These are phyloP conservation scores for Malania oleifera DNA, from an alignment of 164 flowering plant genomes.

Conservation along the genomic window DNA sequence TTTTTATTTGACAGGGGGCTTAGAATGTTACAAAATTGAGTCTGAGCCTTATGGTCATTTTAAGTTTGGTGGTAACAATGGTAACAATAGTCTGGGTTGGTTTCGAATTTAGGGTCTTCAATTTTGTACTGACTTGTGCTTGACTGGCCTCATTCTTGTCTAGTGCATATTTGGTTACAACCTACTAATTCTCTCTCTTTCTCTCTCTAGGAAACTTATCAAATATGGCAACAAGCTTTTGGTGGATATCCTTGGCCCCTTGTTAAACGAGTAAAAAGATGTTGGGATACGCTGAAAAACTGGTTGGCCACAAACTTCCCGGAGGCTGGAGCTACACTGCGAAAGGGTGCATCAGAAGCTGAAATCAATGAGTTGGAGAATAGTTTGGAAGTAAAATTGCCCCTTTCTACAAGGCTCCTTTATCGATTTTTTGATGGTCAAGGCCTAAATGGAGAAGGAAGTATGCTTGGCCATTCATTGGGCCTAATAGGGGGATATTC, in stretches of 20 bases:
- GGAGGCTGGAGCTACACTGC: conserved; percentile 38
- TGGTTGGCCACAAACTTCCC: conserved; percentile 24
- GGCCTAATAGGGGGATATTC: conserved; percentile 91
- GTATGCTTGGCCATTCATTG: conserved; percentile 15
- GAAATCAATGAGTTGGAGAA: conserved; percentile 53
- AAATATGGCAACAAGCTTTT: conserved; percentile 64
- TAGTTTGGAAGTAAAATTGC: conserved; percentile 60
- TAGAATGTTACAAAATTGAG: too few species aligned
- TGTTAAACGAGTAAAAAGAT: conserved; percentile 20
- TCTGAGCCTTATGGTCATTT: too few species aligned
- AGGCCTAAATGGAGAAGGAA: conserved; percentile 15
- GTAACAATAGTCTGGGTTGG: too few species aligned
- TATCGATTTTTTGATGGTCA: conserved; percentile 92
- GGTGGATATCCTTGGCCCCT: conserved; percentile 42
- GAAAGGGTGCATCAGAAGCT: conserved; percentile 70
- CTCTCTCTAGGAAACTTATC: conserved; percentile 51
- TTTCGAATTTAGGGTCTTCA: too few species aligned
- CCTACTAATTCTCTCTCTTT: neutral
- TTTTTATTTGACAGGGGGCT: too few species aligned
- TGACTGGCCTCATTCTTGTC: too few species aligned
- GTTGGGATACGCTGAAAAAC: conserved; percentile 20
- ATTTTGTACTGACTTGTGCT: too few species aligned
- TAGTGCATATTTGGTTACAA: too few species aligned
- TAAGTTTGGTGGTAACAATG: too few species aligned
- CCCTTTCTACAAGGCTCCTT: conserved; percentile 66